phyloP scores from a whole-genome alignment of 129 eudicot genomes.

The Artemisia argyi region DNA sequence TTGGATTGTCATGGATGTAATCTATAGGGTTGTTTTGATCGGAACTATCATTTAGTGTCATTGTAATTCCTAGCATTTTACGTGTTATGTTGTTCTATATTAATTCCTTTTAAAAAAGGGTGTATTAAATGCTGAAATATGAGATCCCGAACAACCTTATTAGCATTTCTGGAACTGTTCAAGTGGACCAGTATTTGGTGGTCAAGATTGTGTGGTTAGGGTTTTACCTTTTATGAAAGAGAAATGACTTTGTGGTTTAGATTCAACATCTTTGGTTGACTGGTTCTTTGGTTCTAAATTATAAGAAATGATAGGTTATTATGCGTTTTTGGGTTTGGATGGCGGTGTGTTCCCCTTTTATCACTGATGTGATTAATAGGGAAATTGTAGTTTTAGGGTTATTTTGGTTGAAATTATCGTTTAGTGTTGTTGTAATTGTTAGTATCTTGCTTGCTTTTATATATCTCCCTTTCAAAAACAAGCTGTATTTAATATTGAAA shows the following conservation, averaged over 20 bases:
- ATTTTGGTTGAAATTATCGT: not conserved
- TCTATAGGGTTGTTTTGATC: no score
- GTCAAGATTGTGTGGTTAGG: slow-evolving; percentile 13
- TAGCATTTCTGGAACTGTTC: not conserved
- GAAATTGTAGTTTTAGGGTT: no score
- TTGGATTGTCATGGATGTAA: no score
- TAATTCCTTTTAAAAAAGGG: no score
- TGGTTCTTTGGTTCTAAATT: slow-evolving; percentile 16
- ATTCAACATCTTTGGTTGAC: not conserved
- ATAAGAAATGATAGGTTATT: not conserved
- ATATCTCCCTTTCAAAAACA: not conserved
- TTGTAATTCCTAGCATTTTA: no score
- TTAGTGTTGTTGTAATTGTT: not conserved
- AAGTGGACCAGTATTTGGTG: not conserved
- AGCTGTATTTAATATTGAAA: not conserved
- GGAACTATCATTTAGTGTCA: no score
- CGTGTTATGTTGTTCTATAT: no score
- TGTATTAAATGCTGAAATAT: no score
- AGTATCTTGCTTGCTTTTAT: not conserved
- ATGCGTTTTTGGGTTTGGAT: not conserved
- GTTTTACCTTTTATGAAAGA: slow-evolving; percentile 17
- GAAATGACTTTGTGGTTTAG: not conserved
- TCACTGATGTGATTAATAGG: no score
- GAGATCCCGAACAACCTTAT: not conserved
- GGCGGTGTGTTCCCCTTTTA: no score